These are phyloP conservation scores for Lentinula sp. DNA, from an alignment of 768 basidiomycete genomes.

Conservation along the genomic window DNA sequence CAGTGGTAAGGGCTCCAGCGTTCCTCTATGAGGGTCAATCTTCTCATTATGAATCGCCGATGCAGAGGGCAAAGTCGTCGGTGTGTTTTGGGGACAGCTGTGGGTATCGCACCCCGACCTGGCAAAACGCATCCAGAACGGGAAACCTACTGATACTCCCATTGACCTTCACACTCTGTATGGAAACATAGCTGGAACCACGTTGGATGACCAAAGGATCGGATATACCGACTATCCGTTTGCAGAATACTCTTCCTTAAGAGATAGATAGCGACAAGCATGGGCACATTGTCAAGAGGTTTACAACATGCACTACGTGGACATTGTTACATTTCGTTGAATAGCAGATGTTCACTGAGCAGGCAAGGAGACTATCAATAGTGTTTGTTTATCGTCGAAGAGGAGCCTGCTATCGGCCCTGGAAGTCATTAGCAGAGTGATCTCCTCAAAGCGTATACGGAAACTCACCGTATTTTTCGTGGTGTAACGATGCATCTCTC, in stretches of 20 bases:
- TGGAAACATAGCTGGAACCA: constrained; percentile 3
- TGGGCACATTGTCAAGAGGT: no score
- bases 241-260: neutral
- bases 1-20: neutral
- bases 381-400: neutral
- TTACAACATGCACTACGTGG: no score
- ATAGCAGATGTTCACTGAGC: no score
- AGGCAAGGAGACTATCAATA: no score
- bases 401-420: no score
- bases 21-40: neutral
- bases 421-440: no score
- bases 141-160: constrained; percentile 12
- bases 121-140: constrained; percentile 17
- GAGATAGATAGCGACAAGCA: no score
- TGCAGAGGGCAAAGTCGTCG: constrained; percentile 13
- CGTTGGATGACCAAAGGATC: neutral
- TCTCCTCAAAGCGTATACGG: no score
- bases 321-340: no score
- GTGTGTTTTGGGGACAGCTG: constrained; percentile 16
- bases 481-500: no score
- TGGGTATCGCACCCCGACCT: constrained; percentile 23
- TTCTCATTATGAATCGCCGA: neutral
- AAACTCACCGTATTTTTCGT: no score
- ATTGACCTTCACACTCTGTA: constrained; percentile 11
- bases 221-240: constrained; percentile 5